Percentiles rank a stretch among this genome's conserved stretches.
These are phyloP conservation scores for Saturnispora halmiae DNA, from an alignment of 805 yeast species.

Conservation along the genomic window DNA sequence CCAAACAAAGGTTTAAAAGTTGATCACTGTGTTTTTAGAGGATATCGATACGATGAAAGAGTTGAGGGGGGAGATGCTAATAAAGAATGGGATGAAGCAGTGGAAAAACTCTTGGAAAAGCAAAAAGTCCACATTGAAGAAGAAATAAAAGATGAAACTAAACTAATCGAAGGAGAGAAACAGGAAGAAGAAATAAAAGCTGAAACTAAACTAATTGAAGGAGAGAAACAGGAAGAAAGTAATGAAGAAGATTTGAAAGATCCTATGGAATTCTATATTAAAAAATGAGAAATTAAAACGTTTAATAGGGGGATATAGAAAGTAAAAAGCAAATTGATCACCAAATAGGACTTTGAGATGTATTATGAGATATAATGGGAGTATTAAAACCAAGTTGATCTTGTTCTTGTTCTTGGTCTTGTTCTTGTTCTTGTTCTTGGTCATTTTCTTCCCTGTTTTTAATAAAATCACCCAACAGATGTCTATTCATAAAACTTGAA, in stretches of 20 bases:
- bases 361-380: no score
- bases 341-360: slow-evolving; percentile 8
- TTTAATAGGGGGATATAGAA: not conserved
- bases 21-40: slow-evolving; percentile 6
- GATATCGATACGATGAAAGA: slow-evolving; percentile 6
- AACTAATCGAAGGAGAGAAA: not conserved
- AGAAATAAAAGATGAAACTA: not conserved
- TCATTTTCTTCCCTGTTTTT: no score
- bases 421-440: slow-evolving; percentile 6
- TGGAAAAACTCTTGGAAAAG: not conserved
- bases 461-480: no score
- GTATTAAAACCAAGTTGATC: not conserved
- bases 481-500: not conserved
- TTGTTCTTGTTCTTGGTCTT: not conserved
- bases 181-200: not conserved
- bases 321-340: not conserved
- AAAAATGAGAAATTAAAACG: not conserved
- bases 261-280: slow-evolving; percentile 7
- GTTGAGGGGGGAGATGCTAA: slow-evolving; percentile 9
- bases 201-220: not conserved
- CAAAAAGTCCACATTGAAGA: not conserved
- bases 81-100: slow-evolving; percentile 9
- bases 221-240: not conserved
- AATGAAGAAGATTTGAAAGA: slow-evolving; percentile 5
- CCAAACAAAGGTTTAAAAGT: not conserved